Base-by-base conservation (phyloP, 495 filamentous ascomycete genomes). In the Collariella sp. region DNA sequence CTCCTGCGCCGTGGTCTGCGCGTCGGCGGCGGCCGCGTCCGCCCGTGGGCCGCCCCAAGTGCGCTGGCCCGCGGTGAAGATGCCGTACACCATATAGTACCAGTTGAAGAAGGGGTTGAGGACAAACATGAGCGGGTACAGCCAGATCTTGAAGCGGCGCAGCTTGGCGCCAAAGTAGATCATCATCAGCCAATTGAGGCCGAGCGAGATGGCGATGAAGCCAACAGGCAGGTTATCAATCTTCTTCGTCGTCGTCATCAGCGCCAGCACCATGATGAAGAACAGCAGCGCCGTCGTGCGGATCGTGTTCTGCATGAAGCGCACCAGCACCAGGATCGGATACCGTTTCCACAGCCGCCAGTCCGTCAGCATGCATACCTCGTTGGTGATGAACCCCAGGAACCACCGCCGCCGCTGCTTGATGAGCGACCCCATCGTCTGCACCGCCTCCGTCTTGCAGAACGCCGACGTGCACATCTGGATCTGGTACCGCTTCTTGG, bases 361-460 rank as follows among this genome's bases (percentile, higher is more conserved):
- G 70, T 98, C 93, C 11, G 93, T 98, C 72, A 98, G 74, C 93
- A 98, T 96, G 73, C 93, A 97, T 1, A 89, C 91, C 62, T 97
- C 93, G 68, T 98, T 98, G 15, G 93, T 97, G 70, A 98, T 93
- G 67, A 95, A 96, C 1, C 93, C 93, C 43, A 98, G 77, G 64
- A 98, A 98, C 93, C 93, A 98, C 59, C 93, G 80, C 44, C 93
- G 85, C 26, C 93, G 85, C 71, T 98, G 93, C 74, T 98, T 97
- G 64, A 97, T 75, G 40, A 98, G 80, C 65, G 84, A 90, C 45
- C 71, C 68, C 62, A 91, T 91, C 16, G 85, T 89, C 67, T 95
- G 89, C 20, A 96, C 93, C 10, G 93, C 93, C 67, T 96, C 93
- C 2, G 93, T 98, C 72, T 98, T 98, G 76, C 93, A 98, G 62